phyloP scores from a whole-genome alignment of 2,329 filamentous ascomycete genomes.

The Monosporascus sp. region DNA sequence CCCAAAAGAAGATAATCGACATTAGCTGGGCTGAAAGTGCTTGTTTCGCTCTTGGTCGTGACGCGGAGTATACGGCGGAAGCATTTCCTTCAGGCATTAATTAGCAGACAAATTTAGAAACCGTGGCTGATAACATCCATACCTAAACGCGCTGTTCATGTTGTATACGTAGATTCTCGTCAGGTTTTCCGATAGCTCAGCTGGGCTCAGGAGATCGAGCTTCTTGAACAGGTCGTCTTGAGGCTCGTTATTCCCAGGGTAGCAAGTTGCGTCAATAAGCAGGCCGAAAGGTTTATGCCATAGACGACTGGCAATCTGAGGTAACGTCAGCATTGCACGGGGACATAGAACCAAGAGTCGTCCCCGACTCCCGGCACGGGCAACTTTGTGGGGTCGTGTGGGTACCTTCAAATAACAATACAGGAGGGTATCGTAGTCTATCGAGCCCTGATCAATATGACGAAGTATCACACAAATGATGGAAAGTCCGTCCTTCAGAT shows the following conservation, averaged over 20 bases:
- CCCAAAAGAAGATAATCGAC: slow-evolving; percentile 62
- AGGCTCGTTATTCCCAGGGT: slow-evolving; percentile 61
- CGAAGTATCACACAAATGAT: slow-evolving; percentile 65
- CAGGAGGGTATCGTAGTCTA: slow-evolving; percentile 60
- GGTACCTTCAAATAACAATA: slow-evolving; percentile 63
- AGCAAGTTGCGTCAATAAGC: slow-evolving; percentile 65
- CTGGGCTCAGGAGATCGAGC: slow-evolving; percentile 56
- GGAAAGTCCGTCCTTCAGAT: slow-evolving; percentile 53
- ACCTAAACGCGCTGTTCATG: slow-evolving; percentile 66
- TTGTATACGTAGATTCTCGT: slow-evolving; percentile 64
- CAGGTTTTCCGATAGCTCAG: slow-evolving; percentile 54
- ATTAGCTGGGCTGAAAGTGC: slow-evolving; percentile 57
- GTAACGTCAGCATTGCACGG: slow-evolving; percentile 8
- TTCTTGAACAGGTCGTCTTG: slow-evolving; percentile 61
- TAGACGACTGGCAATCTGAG: slow-evolving; percentile 60
- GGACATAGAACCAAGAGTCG: too few species aligned
- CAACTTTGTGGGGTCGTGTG: not conserved
- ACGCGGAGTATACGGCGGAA: slow-evolving; percentile 59
- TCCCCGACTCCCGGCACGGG: not conserved
- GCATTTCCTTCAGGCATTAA: slow-evolving; percentile 44
- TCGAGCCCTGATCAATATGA: slow-evolving; percentile 59
- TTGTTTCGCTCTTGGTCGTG: slow-evolving; percentile 53
- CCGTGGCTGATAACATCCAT: slow-evolving; percentile 13
- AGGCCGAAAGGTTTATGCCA: slow-evolving; percentile 66
- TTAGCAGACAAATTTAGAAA: not conserved